Evolutionary conservation across 257 asterid species (phyloP), one percentile per base, ranked within the genome.

Genomic region (Henckelia pumila): DNA sequence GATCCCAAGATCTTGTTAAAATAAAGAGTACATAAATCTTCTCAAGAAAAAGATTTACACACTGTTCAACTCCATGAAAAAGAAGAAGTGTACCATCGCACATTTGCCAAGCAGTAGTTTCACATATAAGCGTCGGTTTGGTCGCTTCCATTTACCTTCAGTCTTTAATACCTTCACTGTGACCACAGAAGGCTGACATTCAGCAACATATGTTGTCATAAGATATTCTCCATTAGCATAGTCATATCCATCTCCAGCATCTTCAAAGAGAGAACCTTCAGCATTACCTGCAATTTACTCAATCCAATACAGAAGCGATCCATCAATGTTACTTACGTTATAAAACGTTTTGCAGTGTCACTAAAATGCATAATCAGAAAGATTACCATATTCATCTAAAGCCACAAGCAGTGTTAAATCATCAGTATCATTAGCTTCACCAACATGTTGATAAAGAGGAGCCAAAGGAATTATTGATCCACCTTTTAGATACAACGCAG

Each of bases 211-310:
- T 59, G 97, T 91, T 16, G 99, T 91, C 83, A 88, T 77, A 47
- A 85, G 87, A 79, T 84, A 94, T 19, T 73, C 83, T 28, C 92
- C 97, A 67, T 61, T 76, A 20, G 78, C 78, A 78, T 85, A 94
- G 65, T 74, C 96, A 77, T 91, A 87, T 64, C 97, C 99, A 82
- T 94, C 99, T 16, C 95, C 97, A 64, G 82, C 89, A 67, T 94
- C 99, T 79, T 94, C 99, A 63, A 74, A 94, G 64, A 86, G 85
- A 75, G 71, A 14, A 55, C 99, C 99, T 83, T 88, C 91, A 50
- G 99, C 96, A 76, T 85, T 91, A 63, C 97, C 99, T 93, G 85
- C 69, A 73, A 23, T 59, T 78, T 57, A 61, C 49, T 30, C 72
- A 53, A 73, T 40, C 64, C 17, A 66, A 62, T 59, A 61, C 32